Conservation (phyloP, 2,329 filamentous ascomycete genomes). For the Phyllachora maydis region DNA sequence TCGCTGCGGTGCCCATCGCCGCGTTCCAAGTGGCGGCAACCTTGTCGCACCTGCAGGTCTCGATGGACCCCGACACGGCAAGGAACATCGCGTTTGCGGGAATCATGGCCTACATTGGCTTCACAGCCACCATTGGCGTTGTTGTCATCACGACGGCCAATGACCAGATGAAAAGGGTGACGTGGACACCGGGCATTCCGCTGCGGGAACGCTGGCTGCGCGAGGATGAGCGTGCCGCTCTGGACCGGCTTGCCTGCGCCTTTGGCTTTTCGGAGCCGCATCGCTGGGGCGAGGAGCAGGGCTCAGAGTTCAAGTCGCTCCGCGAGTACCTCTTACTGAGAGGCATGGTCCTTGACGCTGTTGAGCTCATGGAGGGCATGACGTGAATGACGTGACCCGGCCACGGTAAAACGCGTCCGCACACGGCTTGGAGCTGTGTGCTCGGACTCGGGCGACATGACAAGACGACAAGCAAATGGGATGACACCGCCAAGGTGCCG, state of each 20-base stretch:
- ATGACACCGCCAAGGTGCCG: no score
- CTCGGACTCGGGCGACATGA: no score
- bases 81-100: slow-evolving; percentile 64
- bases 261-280: slow-evolving; percentile 80
- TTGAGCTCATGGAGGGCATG: slow-evolving; percentile 89
- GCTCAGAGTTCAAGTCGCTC: slow-evolving; percentile 71
- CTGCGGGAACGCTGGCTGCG: slow-evolving; percentile 67
- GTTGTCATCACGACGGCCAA: slow-evolving; percentile 75
- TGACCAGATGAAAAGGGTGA: slow-evolving; percentile 87
- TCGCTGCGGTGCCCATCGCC: slow-evolving; percentile 39
- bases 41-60: slow-evolving; percentile 43
- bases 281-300: slow-evolving; percentile 75
- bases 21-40: slow-evolving; percentile 52
- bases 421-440: no score
- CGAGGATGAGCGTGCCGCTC: slow-evolving; percentile 73
- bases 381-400: slow-evolving; percentile 4
- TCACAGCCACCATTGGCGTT: slow-evolving; percentile 63
- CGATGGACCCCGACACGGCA: slow-evolving; percentile 57
- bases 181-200: slow-evolving; percentile 69
- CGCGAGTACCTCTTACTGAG: slow-evolving; percentile 65
- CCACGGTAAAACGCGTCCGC: background rate
- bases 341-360: slow-evolving; percentile 78
- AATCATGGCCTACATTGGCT: slow-evolving; percentile 64
- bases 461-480: no score
- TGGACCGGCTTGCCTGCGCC: slow-evolving; percentile 68